These are phyloP conservation scores for Coniochaeta sp. DNA, from an alignment of 2,329 filamentous ascomycete species.

Conservation along the genomic window DNA sequence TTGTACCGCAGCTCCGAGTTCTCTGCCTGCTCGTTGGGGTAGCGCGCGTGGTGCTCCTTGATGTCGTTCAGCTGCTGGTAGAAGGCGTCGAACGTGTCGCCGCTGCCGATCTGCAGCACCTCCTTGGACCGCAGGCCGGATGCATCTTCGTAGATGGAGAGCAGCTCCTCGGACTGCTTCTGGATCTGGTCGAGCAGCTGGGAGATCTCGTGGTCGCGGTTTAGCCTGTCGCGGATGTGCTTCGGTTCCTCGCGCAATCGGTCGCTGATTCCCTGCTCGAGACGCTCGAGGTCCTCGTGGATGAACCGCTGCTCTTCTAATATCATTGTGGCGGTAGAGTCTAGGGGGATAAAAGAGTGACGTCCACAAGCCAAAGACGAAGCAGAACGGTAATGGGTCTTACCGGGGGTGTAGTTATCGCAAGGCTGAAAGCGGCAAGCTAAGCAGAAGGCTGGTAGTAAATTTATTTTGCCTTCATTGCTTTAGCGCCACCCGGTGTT, in stretches of 20 bases:
- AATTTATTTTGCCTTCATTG: neutral
- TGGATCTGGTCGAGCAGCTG: slow-evolving; percentile 85
- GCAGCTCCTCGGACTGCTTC: slow-evolving; percentile 70
- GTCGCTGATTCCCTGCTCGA: slow-evolving; percentile 90
- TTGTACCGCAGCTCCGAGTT: slow-evolving; percentile 93
- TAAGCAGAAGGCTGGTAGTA: neutral
- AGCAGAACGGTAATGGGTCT: neutral
- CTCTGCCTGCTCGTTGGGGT: slow-evolving; percentile 91
- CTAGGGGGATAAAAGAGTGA: neutral
- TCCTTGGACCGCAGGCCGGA: slow-evolving; percentile 68
- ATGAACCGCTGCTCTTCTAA: slow-evolving; percentile 90
- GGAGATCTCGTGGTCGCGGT: slow-evolving; percentile 85
- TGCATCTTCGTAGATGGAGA: slow-evolving; percentile 78
- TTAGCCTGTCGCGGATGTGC: slow-evolving; percentile 81
- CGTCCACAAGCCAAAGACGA: neutral
- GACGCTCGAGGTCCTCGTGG: slow-evolving; percentile 91
- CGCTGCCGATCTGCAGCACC: slow-evolving; percentile 74
- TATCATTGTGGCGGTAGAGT: slow-evolving; percentile 50
- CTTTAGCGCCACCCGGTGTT: neutral
- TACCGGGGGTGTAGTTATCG: neutral
- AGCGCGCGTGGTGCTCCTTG: slow-evolving; percentile 81
- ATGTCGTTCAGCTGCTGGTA: slow-evolving; percentile 77
- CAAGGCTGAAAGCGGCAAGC: neutral
- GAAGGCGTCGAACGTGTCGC: slow-evolving; percentile 86
- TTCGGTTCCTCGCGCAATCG: slow-evolving; percentile 82